These are phyloP conservation scores for Rhytidhysteron rufulum DNA, from an alignment of 2,329 filamentous ascomycete genomes.

Conservation along the genomic window DNA sequence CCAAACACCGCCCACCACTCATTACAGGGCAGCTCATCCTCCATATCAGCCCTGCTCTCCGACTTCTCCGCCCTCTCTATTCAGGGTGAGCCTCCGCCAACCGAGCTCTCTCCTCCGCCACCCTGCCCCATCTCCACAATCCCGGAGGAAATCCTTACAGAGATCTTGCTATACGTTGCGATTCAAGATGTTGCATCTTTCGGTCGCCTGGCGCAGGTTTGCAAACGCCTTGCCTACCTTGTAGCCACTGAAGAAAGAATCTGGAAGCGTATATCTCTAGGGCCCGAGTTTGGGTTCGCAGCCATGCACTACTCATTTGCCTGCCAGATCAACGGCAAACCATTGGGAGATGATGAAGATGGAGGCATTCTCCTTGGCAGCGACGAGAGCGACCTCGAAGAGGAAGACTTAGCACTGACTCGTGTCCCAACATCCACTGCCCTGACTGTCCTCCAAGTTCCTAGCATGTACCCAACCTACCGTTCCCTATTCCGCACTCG, in stretches of 20 bases:
- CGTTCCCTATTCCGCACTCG: conserved; percentile 73
- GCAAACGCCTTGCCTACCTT: conserved; percentile 81
- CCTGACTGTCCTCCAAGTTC: conserved; percentile 31
- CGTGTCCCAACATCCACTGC: conserved; percentile 17
- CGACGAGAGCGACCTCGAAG: conserved; percentile 11
- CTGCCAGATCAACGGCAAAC: conserved; percentile 53
- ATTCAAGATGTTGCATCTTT: conserved; percentile 73
- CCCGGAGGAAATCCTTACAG: conserved; percentile 79
- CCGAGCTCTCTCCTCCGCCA: conserved; percentile 68
- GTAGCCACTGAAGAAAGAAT: conserved; percentile 79
- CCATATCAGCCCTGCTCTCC: conserved; percentile 66
- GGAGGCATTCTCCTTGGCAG: conserved; percentile 27
- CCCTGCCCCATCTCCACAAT: conserved; percentile 76
- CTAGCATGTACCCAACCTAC: conserved; percentile 38
- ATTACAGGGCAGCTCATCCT: conserved; percentile 51
- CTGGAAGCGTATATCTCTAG: conserved; percentile 75
- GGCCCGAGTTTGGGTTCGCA: conserved; percentile 69
- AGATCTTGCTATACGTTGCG: conserved; percentile 72
- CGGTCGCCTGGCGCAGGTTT: conserved; percentile 71
- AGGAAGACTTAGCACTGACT: conserved; percentile 2
- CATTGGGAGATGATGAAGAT: conserved; percentile 33
- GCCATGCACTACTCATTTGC: conserved; percentile 80
- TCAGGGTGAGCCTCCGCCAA: conserved; percentile 60
- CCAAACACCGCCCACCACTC: conserved; percentile 56
- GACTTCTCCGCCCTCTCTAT: conserved; percentile 72